Percentiles rank a stretch among this genome's conserved stretches.
Evolutionary conservation across 1,284 basidiomycete genomes (phyloP).

Genomic region (Rhodotorula mucilaginosa): DNA sequence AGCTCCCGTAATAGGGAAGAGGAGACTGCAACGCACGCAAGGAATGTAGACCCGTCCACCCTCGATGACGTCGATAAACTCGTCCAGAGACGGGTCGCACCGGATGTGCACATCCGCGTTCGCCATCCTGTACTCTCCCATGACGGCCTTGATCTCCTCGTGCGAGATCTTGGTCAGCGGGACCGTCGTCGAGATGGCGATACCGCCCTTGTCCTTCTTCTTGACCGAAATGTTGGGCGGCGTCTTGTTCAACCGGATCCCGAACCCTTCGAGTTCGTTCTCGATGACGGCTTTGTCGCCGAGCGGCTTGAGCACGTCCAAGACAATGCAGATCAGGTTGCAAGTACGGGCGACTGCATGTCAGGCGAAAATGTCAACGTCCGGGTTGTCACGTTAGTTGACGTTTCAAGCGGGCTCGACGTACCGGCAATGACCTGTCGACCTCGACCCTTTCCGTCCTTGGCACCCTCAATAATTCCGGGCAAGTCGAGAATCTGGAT

Average conservation of each 20-base stretch:
- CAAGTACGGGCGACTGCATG: conserved; percentile 85
- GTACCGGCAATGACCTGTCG: conserved; percentile 86
- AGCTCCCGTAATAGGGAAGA: not conserved
- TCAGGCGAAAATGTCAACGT: conserved; percentile 9
- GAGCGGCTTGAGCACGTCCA: conserved; percentile 95
- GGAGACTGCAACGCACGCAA: not conserved
- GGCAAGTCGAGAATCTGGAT: conserved; percentile 61
- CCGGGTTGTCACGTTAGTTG: not conserved
- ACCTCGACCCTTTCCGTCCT: conserved; percentile 96
- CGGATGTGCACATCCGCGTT: conserved; percentile 94
- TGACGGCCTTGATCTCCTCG: conserved; percentile 93
- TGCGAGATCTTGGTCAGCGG: conserved; percentile 95
- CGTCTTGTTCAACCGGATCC: conserved; percentile 88
- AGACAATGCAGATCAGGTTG: conserved; percentile 96
- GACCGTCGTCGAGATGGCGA: conserved; percentile 91
- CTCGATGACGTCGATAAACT: conserved; percentile 81
- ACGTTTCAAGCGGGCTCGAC: conserved; percentile 37
- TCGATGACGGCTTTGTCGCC: conserved; percentile 72
- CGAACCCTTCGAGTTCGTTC: conserved; percentile 49
- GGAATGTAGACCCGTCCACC: conserved; percentile 84
- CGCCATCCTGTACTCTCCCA: conserved; percentile 82
- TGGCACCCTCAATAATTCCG: conserved; percentile 98
- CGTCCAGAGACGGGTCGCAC: conserved; percentile 90
- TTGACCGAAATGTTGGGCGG: conserved; percentile 76
- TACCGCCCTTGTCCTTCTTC: conserved; percentile 85